Percentiles rank a stretch among this genome's conserved stretches.
These are phyloP conservation scores for Carex littledalei DNA, from an alignment of 176 grass and related monocot species.

Conservation along the genomic window DNA sequence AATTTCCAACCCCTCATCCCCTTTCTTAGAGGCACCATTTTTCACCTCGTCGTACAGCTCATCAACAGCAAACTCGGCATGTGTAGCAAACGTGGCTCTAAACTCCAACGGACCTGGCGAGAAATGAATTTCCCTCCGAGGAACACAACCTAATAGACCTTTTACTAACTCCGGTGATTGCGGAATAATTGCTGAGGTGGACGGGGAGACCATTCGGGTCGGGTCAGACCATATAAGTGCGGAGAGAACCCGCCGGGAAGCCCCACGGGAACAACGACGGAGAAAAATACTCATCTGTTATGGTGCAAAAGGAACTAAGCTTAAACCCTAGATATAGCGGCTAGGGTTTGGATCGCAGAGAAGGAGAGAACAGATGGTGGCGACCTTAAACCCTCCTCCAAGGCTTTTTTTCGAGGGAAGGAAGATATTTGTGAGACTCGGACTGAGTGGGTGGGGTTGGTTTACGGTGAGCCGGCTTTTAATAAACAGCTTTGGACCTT, in stretches of 20 bases:
- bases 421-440: constrained; percentile 16
- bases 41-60: constrained; percentile 38
- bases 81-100: constrained; percentile 22
- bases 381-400: constrained; percentile 8
- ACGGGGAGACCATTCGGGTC: constrained; percentile 24
- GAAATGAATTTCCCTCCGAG: constrained; percentile 43
- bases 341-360: constrained; percentile 11
- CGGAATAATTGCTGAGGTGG: not conserved
- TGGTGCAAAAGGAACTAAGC: not conserved
- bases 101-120: constrained; percentile 33
- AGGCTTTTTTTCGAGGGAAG: constrained; percentile 11
- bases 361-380: not conserved
- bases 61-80: constrained; percentile 40
- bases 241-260: constrained; percentile 39
- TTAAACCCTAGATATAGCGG: constrained; percentile 20
- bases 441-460: not conserved
- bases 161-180: not conserved
- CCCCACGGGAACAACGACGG: constrained; percentile 36
- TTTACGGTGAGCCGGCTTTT: not conserved
- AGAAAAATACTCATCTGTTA: constrained; percentile 51
- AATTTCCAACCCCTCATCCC: constrained; percentile 58
- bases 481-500: not conserved
- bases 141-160: not conserved
- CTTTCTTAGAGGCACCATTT: not conserved
- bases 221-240: constrained; percentile 19